These are phyloP conservation scores for Colletotrichum plurivorum DNA, from an alignment of 2,329 filamentous ascomycete species.

Conservation along the genomic window DNA sequence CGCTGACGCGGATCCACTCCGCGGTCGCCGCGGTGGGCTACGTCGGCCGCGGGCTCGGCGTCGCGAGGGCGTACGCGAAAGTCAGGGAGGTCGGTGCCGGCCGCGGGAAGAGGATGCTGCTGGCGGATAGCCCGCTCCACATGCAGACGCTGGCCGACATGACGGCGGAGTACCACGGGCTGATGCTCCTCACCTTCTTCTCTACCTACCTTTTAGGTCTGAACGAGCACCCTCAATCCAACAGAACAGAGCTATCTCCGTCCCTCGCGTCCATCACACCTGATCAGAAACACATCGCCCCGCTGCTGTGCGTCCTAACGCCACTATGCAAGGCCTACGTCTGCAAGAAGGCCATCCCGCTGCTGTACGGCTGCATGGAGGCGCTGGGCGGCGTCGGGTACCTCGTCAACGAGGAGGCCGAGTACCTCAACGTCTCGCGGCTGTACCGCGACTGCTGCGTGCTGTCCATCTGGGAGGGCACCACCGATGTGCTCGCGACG, in stretches of 20 bases:
- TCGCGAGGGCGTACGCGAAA: constrained; percentile 70
- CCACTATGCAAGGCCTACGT: constrained; percentile 73
- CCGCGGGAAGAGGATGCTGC: constrained; percentile 51
- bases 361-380: constrained; percentile 73
- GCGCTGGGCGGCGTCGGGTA: constrained; percentile 77
- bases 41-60: constrained; percentile 68
- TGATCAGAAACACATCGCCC: constrained; percentile 49
- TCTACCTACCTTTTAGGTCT: constrained; percentile 68
- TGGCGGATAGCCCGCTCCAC: constrained; percentile 69
- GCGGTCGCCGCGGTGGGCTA: constrained; percentile 66
- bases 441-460: constrained; percentile 76
- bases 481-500: constrained; percentile 76
- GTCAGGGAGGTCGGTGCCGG: constrained; percentile 65
- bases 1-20: constrained; percentile 74
- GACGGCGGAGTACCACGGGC: constrained; percentile 68
- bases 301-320: constrained; percentile 70
- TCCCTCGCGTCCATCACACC: constrained; percentile 49
- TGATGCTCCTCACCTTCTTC: constrained; percentile 70
- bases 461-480: constrained; percentile 79
- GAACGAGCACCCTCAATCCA: constrained; percentile 57
- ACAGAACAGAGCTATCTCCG: background rate
- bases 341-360: constrained; percentile 63
- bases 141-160: constrained; percentile 70
- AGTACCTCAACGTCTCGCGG: constrained; percentile 73
- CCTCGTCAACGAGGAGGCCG: constrained; percentile 73